A percentile compares a stretch with the other conserved stretches of the same genome.
phyloP scores from a whole-genome alignment of 2,329 filamentous ascomycete genomes.

The Ophiostoma ips region DNA sequence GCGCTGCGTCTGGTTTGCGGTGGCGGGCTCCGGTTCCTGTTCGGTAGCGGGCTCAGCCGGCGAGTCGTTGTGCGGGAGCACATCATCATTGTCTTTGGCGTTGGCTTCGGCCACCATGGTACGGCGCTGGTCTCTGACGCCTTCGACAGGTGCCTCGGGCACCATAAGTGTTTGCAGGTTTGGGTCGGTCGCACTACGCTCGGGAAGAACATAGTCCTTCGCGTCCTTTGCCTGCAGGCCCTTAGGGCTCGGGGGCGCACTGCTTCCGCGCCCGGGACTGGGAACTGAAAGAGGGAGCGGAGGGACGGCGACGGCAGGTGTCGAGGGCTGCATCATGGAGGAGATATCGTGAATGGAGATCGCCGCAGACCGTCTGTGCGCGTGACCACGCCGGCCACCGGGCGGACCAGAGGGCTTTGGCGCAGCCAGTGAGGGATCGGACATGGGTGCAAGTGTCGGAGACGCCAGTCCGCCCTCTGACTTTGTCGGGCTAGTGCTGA shows the following conservation, averaged over 20 bases:
- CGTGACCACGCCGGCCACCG: conserved; percentile 50
- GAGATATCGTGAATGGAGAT: conserved; percentile 75
- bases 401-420: conserved; percentile 12
- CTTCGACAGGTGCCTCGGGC: background rate
- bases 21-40: conserved; percentile 3
- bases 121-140: background rate
- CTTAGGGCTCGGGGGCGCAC: conserved; percentile 49
- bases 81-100: background rate
- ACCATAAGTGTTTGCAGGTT: conserved; percentile 7
- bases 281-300: conserved; percentile 18
- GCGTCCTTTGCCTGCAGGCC: conserved; percentile 30
- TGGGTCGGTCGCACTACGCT: conserved; percentile 6
- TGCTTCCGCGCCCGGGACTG: conserved; percentile 39
- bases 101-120: background rate
- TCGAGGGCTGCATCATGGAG: conserved; percentile 47
- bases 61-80: background rate
- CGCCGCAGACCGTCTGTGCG: conserved; percentile 67
- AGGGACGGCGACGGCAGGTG: conserved; percentile 21
- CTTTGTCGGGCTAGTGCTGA: conserved; percentile 59
- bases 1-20: conserved; percentile 24
- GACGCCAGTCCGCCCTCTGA: conserved; percentile 43
- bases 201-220: conserved; percentile 16
- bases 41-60: background rate
- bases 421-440: conserved; percentile 18
- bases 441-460: conserved; percentile 37